Percentiles rank a stretch among this genome's conserved stretches.
These are phyloP conservation scores for Cladophialophora chaetospira DNA, from an alignment of 2,329 filamentous ascomycete genomes.

Conservation along the genomic window DNA sequence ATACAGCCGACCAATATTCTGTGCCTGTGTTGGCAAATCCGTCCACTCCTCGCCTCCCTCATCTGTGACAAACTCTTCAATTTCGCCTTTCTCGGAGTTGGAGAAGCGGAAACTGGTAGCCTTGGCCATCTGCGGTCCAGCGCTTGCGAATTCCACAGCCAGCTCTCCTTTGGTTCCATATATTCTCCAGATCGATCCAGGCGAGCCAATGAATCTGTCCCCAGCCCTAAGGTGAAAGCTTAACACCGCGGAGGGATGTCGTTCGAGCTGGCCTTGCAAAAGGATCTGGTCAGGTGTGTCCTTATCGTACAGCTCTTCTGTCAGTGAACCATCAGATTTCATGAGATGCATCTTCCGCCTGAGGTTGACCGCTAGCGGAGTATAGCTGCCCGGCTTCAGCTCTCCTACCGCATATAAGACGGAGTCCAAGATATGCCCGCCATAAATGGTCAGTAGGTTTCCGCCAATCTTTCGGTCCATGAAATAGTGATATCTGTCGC, in stretches of 20 bases:
- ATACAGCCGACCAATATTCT: conserved; percentile 59
- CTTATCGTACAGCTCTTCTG: conserved; percentile 31
- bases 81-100: conserved; percentile 50
- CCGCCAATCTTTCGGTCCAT: conserved; percentile 49
- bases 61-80: conserved; percentile 44
- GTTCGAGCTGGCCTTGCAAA: conserved; percentile 30
- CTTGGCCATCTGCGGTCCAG: conserved; percentile 42
- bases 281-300: conserved; percentile 35
- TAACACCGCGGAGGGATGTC: conserved; percentile 27
- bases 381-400: conserved; percentile 28
- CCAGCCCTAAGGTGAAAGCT: conserved; percentile 32
- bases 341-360: conserved; percentile 29
- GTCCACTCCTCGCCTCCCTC: conserved; percentile 53
- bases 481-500: conserved; percentile 51
- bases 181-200: conserved; percentile 34
- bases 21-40: conserved; percentile 47
- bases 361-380: conserved; percentile 28
- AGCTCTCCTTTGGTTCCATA: conserved; percentile 44
- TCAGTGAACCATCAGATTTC: conserved; percentile 27
- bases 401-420: conserved; percentile 32
- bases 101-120: conserved; percentile 54
- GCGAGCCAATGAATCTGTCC: conserved; percentile 30
- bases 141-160: conserved; percentile 40
- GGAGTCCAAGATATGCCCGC: conserved; percentile 37
- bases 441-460: conserved; percentile 45